phyloP scores from a whole-genome alignment of 495 filamentous ascomycete species.

The Pyrenula aspistea region DNA sequence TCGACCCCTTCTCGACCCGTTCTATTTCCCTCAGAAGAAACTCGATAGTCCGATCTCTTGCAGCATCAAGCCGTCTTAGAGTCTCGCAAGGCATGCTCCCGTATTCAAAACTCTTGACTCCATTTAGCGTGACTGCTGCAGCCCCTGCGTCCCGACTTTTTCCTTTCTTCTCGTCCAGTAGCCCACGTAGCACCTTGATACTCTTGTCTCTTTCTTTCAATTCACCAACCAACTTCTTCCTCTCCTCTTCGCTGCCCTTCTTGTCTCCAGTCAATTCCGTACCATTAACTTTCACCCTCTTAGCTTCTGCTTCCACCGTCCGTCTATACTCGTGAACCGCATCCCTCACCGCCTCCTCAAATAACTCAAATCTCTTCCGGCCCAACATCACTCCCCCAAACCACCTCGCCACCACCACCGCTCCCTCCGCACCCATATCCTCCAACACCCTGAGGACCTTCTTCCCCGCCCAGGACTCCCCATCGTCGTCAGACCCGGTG shows the following conservation, averaged over 20 bases:
- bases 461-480: slow-evolving; percentile 27
- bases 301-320: background rate
- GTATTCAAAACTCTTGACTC: slow-evolving; percentile 16
- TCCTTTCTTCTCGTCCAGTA: slow-evolving; percentile 20
- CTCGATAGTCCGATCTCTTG: slow-evolving; percentile 27
- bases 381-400: slow-evolving; percentile 32
- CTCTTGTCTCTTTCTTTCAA: slow-evolving; percentile 24
- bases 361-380: slow-evolving; percentile 29
- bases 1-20: slow-evolving; percentile 17
- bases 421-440: slow-evolving; percentile 17
- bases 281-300: slow-evolving; percentile 2
- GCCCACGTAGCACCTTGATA: slow-evolving; percentile 19
- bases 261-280: slow-evolving; percentile 6
- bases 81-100: slow-evolving; percentile 15
- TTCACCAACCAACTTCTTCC: slow-evolving; percentile 11
- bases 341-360: slow-evolving; percentile 21
- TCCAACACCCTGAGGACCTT: slow-evolving; percentile 22
- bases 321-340: slow-evolving; percentile 16
- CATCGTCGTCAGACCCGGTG: slow-evolving; percentile 31
- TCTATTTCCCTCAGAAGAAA: slow-evolving; percentile 30
- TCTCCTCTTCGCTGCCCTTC: slow-evolving; percentile 13
- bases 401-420: slow-evolving; percentile 33
- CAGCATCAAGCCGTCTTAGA: slow-evolving; percentile 23
- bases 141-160: slow-evolving; percentile 3
- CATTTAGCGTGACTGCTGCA: slow-evolving; percentile 5